These are phyloP conservation scores for Prunus salicina DNA, from an alignment of 306 rosid genomes.

Conservation along the genomic window DNA sequence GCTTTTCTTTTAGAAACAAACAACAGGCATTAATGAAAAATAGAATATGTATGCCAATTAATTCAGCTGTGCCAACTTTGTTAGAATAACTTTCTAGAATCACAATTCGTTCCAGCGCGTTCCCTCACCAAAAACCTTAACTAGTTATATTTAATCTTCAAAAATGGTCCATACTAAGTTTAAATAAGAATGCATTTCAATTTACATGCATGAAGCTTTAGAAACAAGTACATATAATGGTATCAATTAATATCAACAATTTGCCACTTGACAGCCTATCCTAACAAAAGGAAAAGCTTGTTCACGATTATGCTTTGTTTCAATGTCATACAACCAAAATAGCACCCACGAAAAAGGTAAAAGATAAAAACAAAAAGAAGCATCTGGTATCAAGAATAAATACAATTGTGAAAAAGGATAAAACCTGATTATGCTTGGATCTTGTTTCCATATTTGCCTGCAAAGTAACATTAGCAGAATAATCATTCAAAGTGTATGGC, in stretches of 20 bases:
- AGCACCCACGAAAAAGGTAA: neutral
- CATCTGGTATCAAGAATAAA: neutral
- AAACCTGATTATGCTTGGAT: constrained; percentile 1
- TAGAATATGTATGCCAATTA: neutral
- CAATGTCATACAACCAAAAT: neutral
- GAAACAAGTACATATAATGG: neutral
- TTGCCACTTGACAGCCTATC: neutral
- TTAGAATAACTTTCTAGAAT: neutral
- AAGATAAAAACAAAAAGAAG: neutral
- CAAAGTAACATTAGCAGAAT: neutral
- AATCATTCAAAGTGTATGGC: neutral
- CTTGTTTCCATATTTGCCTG: neutral
- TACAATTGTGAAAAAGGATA: neutral
- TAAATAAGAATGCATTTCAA: no score
- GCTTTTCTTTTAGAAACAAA: neutral
- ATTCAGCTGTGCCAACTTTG: neutral
- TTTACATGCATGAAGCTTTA: neutral
- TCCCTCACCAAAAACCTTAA: neutral
- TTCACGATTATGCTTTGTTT: neutral
- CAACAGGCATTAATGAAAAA: no score
- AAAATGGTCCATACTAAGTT: neutral
- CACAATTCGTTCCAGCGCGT: neutral
- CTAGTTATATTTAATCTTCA: neutral
- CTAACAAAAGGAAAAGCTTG: neutral
- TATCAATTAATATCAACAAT: neutral